Base-by-base conservation (phyloP, 352 stramenopile genomes). In the Plasmopara halstedii region DNA sequence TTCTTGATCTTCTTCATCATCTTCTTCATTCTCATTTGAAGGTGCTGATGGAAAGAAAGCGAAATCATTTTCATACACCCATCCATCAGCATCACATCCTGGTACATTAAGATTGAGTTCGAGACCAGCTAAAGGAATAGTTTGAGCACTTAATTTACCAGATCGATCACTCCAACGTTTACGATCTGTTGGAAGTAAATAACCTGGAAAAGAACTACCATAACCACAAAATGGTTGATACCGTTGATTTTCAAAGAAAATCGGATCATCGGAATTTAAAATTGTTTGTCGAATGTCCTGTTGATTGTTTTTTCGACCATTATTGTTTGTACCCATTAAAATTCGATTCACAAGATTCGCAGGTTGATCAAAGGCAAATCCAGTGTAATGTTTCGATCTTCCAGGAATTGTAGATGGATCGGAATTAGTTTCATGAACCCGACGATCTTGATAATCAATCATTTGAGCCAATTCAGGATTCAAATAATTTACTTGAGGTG, bases 31-130 rank as follows among this genome's bases (percentile, higher is more conserved):
- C 15, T 67, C 60, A 9, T 43, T 41, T 2, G 61, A 63, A 41
- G 67, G 62, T 9, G 55, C 49, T 4, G 78, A 86, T 22, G 78
- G 62, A 54, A 90, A 90, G 48, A 84, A 70, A 39, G 75, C 77
- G 56, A 94, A 94, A 42, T 94, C 82, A 15, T 79, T 80, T 42
- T 83, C 79, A 50, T 91, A 94, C 14, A 90, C 69, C 82, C 82
- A 94, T 13, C 82, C 82, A 32, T 94, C 74, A 3, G 73, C 67
- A 42, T 94, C 82, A 27, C 74, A 85, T 0, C 70, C 72, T 2
- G 73, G 64, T 0, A 50, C 73, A 26, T 76, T 45, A 43, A 83
- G 29, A 52, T 91, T 74, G 4, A 91, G 51, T 41, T 88, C 72
- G 0, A 91, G 50, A 1, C 76, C 79, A 1, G 72, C 72, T 11